Evolutionary conservation across 495 filamentous ascomycete genomes (phyloP).

Genomic region (Acidomyces sp.): DNA sequence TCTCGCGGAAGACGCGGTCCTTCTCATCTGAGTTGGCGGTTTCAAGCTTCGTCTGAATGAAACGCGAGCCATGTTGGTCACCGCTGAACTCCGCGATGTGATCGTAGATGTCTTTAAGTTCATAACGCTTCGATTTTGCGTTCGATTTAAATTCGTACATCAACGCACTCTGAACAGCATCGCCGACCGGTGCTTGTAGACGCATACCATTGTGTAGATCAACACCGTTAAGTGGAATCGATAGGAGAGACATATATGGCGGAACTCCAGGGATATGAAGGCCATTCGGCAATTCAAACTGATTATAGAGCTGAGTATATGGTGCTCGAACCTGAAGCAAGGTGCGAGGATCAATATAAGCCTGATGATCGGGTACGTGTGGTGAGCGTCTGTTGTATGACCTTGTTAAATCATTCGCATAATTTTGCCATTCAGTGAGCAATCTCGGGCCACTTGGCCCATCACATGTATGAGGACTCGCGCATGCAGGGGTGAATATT

Average conservation of each 20-base stretch:
- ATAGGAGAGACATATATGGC: conserved; percentile 21
- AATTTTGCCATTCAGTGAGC: not conserved
- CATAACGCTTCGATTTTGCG: conserved; percentile 51
- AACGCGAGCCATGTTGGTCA: conserved; percentile 88
- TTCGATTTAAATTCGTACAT: conserved; percentile 31
- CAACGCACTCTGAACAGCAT: conserved; percentile 54
- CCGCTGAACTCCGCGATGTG: conserved; percentile 92
- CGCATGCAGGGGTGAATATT: not conserved
- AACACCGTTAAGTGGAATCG: conserved; percentile 19
- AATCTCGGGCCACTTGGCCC: not conserved
- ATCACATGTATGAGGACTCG: not conserved
- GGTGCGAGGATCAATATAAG: conserved; percentile 20
- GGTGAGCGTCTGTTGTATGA: not conserved
- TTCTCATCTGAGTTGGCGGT: conserved; percentile 95
- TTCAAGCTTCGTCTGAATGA: conserved; percentile 91
- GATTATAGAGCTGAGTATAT: conserved; percentile 16
- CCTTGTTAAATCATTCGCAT: not conserved
- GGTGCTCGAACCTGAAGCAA: conserved; percentile 22
- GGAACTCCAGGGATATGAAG: conserved; percentile 16
- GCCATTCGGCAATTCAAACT: conserved; percentile 19
- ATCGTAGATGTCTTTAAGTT: conserved; percentile 82
- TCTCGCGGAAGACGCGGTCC: conserved; percentile 81
- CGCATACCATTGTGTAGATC: conserved; percentile 41
- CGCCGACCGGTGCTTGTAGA: conserved; percentile 52
- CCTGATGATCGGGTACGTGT: conserved; percentile 12